Conservation (phyloP, 768 basidiomycete genomes). For the Lentinula sp. region DNA sequence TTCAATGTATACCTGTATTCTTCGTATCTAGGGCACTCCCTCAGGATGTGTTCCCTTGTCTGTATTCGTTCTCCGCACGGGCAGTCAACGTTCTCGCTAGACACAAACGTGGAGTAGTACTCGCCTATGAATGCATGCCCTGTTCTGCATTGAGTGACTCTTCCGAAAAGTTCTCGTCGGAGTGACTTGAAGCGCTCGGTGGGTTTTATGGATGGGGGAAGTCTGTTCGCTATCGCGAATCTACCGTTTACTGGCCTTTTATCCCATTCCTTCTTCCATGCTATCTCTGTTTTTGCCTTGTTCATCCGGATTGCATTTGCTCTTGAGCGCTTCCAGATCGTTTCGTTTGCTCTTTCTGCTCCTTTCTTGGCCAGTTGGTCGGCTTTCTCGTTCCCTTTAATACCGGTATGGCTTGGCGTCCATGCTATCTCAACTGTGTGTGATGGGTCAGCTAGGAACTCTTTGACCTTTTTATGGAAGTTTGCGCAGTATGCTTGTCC, state of each 20-base stretch:
- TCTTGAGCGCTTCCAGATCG: neutral
- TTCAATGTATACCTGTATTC: constrained; percentile 10
- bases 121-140: constrained; percentile 21
- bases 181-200: neutral
- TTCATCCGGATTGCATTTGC: neutral
- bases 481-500: too few relatives aligned
- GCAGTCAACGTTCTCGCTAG: constrained; percentile 14
- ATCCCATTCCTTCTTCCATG: neutral
- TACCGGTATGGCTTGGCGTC: neutral
- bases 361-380: neutral
- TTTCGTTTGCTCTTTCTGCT: neutral
- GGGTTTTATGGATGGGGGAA: neutral
- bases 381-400: neutral
- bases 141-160: constrained; percentile 18
- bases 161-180: constrained; percentile 16
- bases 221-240: neutral
- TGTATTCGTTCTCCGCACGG: constrained; percentile 16
- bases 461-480: too few relatives aligned
- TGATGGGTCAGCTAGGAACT: too few relatives aligned
- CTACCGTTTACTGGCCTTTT: neutral
- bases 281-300: neutral
- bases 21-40: constrained; percentile 15
- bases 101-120: constrained; percentile 18
- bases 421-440: neutral
- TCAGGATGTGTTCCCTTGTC: constrained; percentile 19